Percentiles rank a stretch among this genome's conserved stretches.
These are phyloP conservation scores for Wickerhamomyces queroliae DNA, from an alignment of 805 yeast genomes.

Conservation along the genomic window DNA sequence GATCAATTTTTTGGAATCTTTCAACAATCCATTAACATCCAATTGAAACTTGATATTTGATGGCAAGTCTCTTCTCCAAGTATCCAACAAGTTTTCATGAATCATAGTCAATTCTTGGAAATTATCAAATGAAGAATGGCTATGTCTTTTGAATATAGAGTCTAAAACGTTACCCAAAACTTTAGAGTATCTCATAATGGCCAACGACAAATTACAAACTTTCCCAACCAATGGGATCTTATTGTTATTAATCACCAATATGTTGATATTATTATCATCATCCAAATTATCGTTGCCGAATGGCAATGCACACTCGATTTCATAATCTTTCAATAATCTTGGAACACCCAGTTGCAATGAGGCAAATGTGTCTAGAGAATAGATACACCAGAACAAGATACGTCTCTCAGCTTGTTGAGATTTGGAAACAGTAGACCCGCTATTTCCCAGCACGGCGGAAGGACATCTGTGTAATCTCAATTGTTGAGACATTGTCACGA, in stretches of 20 bases:
- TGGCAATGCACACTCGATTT: constrained; percentile 84
- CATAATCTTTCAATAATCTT: constrained; percentile 69
- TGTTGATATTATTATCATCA: constrained; percentile 43
- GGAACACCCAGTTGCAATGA: constrained; percentile 81
- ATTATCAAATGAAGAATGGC: constrained; percentile 7
- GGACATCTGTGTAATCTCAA: constrained; percentile 83
- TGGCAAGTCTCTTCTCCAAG: constrained; percentile 75
- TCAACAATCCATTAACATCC: constrained; percentile 49
- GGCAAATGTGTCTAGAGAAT: constrained; percentile 68
- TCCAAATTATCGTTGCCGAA: constrained; percentile 39
- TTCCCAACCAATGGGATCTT: constrained; percentile 63
- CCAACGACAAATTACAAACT: constrained; percentile 57
- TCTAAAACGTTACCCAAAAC: constrained; percentile 72
- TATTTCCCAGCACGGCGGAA: constrained; percentile 65
- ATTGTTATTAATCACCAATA: constrained; percentile 53
- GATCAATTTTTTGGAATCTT: constrained; percentile 25
- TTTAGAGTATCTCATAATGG: constrained; percentile 63
- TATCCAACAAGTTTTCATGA: constrained; percentile 66
- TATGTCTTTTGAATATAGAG: constrained; percentile 55
- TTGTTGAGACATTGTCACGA: constrained; percentile 80
- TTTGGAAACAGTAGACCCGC: constrained; percentile 58
- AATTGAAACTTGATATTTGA: constrained; percentile 53
- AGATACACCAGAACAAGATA: constrained; percentile 79
- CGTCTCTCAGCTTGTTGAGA: constrained; percentile 81
- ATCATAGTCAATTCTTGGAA: constrained; percentile 28